phyloP scores from a whole-genome alignment of 2,329 filamentous ascomycete genomes.

The Penicillium sp. region DNA sequence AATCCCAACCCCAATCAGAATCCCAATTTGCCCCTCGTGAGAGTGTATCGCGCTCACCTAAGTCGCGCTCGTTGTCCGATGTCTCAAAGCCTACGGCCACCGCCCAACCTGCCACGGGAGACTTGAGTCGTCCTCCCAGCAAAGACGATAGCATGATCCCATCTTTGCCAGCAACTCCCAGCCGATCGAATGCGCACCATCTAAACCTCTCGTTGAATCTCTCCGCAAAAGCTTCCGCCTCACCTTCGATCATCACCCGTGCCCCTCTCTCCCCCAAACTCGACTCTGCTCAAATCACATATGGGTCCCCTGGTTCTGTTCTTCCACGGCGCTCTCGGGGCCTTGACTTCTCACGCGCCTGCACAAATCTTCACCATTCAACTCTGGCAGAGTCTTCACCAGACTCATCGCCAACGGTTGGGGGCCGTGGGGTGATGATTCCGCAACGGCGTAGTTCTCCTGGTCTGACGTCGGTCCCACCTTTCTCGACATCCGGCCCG shows the following conservation, averaged over 20 bases:
- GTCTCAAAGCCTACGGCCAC: slow-evolving; percentile 62
- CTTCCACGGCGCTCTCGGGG: slow-evolving; percentile 87
- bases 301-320: slow-evolving; percentile 84
- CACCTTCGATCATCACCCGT: slow-evolving; percentile 59
- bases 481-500: slow-evolving; percentile 72
- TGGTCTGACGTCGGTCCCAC: slow-evolving; percentile 59
- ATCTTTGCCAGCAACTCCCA: slow-evolving; percentile 69
- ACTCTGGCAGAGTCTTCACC: slow-evolving; percentile 89
- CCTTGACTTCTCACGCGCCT: slow-evolving; percentile 89
- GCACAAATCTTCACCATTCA: slow-evolving; percentile 93
- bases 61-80: slow-evolving; percentile 68
- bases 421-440: slow-evolving; percentile 66
- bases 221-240: slow-evolving; percentile 56
- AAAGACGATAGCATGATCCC: slow-evolving; percentile 69
- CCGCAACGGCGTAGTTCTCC: slow-evolving; percentile 64
- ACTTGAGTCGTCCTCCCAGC: slow-evolving; percentile 57
- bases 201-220: slow-evolving; percentile 73
- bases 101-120: slow-evolving; percentile 62
- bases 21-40: slow-evolving; percentile 16
- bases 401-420: slow-evolving; percentile 85
- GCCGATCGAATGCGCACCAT: slow-evolving; percentile 64
- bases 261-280: slow-evolving; percentile 81
- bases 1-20: slow-evolving; percentile 31
- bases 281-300: slow-evolving; percentile 74
- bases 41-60: slow-evolving; percentile 44